These are phyloP conservation scores for Salix udensis DNA, from an alignment of 345 rosid species.

Conservation along the genomic window DNA sequence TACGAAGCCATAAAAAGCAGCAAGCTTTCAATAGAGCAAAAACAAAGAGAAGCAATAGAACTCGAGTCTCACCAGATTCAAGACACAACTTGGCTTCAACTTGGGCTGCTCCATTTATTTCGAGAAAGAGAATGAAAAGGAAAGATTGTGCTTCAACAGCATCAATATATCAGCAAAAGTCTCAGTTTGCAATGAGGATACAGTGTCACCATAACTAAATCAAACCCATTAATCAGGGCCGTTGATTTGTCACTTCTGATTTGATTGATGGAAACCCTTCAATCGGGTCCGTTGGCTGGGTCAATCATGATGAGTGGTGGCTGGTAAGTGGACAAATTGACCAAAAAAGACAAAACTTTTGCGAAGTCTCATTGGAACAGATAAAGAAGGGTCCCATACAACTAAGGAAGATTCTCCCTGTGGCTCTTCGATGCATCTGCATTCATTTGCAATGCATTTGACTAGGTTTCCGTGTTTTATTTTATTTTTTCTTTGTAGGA, in stretches of 20 bases:
- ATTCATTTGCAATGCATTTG: not conserved
- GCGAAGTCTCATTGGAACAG: not conserved
- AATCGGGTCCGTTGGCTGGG: conserved; percentile 26
- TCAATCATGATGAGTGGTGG: not conserved
- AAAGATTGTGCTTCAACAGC: not conserved
- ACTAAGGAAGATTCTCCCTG: conserved; percentile 19
- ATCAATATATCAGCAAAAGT: conserved; percentile 12
- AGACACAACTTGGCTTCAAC: conserved; percentile 17
- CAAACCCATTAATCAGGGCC: conserved; percentile 32
- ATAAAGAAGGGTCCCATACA: conserved; percentile 15
- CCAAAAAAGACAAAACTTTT: not conserved
- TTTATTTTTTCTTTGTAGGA: not conserved
- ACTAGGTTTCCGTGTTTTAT: not conserved
- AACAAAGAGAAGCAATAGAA: not conserved
- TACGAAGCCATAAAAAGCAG: not conserved
- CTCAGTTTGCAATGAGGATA: conserved; percentile 4
- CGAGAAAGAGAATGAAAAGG: conserved; percentile 11
- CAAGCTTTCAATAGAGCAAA: not conserved
- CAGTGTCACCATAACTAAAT: conserved; percentile 8
- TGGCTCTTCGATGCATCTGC: not conserved
- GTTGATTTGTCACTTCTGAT: conserved; percentile 1
- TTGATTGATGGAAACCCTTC: not conserved
- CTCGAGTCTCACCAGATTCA: conserved; percentile 27
- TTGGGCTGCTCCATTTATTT: conserved; percentile 1
- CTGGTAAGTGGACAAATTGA: not conserved